Base-by-base conservation (phyloP, 345 rosid genomes). In the Dipteronia dyeriana region DNA sequence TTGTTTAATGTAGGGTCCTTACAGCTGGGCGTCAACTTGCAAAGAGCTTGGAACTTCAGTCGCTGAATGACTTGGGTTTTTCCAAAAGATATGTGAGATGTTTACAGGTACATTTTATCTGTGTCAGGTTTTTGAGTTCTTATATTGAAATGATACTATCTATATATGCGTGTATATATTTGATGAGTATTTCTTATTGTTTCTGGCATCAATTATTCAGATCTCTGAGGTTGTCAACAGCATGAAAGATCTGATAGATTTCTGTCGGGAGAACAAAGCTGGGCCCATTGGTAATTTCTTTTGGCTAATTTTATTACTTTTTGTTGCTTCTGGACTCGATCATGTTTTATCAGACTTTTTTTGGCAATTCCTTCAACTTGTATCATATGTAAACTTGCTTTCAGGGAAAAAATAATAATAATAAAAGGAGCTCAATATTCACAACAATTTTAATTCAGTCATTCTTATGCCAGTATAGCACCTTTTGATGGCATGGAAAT, bases 51-150 rank as follows among this genome's bases (percentile, higher is more conserved):
- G 99, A 96, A 86, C 82, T 89, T 76, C 97, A 91, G 77, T 92
- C 99, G 1, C 80, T 96, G 63, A 94, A 96, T 57, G 98, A 96
- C 82, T 86, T 96, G 47, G 98, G 99, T 65, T 96, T 94, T 82
- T 93, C 99, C 76, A 96, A 96, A 85, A 83, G 98, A 88, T 96
- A 94, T 77, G 97, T 96, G 73, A 85, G 99, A 81, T 92, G 97
- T 83, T 81, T 96, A 86, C 99, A 96, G 98, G 99, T 96, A 86
- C 47, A 57, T 53, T 64, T 80, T 65, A 19, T 54, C 31, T 71
- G 5, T 43, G 47, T 73, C 59, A 39, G 73, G 34, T 47, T 62
- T 62, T 41, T 53, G 56, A 72, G 26, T 62, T 79, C 47, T 26
- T 23, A 38, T 78, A 3, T 38, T 74, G 59, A 45, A 65, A 45